Evolutionary conservation across 1,284 basidiomycete genomes (phyloP), one percentile per base, ranked within the genome.

Genomic region (Trichosporon ovoides): DNA sequence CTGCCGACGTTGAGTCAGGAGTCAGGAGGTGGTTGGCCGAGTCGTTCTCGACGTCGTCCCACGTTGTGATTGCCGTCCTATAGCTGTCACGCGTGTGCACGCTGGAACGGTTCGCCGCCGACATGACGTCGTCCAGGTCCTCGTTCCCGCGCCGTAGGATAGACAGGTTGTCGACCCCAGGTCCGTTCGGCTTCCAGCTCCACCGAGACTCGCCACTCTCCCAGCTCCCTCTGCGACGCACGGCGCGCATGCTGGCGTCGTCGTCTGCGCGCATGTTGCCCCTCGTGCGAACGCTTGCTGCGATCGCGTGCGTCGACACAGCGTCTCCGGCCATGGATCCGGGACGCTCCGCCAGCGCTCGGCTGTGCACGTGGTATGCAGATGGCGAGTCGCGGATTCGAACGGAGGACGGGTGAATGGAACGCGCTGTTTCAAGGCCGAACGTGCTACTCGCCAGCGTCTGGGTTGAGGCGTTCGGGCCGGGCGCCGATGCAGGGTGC

Each of bases 371-470:
- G 38, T 52, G 55, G 38, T 57, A 57, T 1, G 57, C 38, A 3
- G 57, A 61, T 3, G 59, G 56, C 10, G 40, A 50, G 20, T 64
- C 59, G 7, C 62, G 59, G 38, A 59, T 36, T 5, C 60, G 52
- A 13, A 61, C 24, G 6, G 59, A 61, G n/a, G 43, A 55, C 5
- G 57, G 62, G 24, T 53, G 59, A 38, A 53, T 46, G 31, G 55
- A 40, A 18, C 48, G 55, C 57, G 66, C 83, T 74, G 37, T 78
- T 75, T 85, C 84, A 51, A 86, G 79, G 0, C 84, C 91, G 73
- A 89, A 94, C 1, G 90, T 91, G 3, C 90, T 94, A 13, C 90
- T 93, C 3, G 94, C 94, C 12, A 98, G 84, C 0, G 94, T 98
- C 48, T 97, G 80, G 52, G 94, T 81, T 3, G 89, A 93, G 0